Evolutionary conservation across 2,329 filamentous ascomycete genomes (phyloP), one percentile per base, ranked within the genome.

Genomic region (Penicillium polonicum): DNA sequence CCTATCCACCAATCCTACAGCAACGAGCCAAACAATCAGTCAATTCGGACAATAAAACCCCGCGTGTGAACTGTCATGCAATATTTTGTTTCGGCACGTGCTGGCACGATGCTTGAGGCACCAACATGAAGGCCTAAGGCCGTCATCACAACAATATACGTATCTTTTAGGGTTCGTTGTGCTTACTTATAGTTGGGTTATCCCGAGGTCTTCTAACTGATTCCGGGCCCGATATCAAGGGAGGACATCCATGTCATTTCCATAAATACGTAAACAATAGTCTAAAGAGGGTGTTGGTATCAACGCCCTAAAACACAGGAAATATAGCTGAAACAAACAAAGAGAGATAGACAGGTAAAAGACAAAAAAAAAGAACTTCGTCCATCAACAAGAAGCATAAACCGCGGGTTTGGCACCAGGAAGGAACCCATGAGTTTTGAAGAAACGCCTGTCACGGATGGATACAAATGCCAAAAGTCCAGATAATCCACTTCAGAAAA

Each of bases 391-490:
- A 21, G 48, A 33, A n/a, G 17, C 8, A 29, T 29, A 4, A 23
- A 39, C 36, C 3, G 7, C 2, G 7, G 23, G 21, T 17, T 50
- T 50, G 17, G 17, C 10, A 10, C 36, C 35, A 17, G 36, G 48
- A 39, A 50, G 48, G 21, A 19, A 15, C 7, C 48, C 35, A 41
- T 41, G 5, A 13, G 36, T 12, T 29, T 50, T 50, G 25, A 27
- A 50, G 17, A 27, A 50, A 8, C 35, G 48, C 25, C 48, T 50
- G 31, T 33, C 31, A 33, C 31, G 31, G 3, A 33, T 33, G 31
- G 23, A 50, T 3, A 50, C n/a, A 41, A 50, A 50, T 0, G 35
- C 23, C 23, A 50, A 50, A 15, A 41, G 17, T 9, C 36, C 48
- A 31, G 36, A 0, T 13, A 51, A 8, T 8, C 27, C 48, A 33